Evolutionary conservation across 345 rosid genomes (phyloP), one percentile per base, ranked within the genome.

Genomic region (Eucalyptus coolabah): DNA sequence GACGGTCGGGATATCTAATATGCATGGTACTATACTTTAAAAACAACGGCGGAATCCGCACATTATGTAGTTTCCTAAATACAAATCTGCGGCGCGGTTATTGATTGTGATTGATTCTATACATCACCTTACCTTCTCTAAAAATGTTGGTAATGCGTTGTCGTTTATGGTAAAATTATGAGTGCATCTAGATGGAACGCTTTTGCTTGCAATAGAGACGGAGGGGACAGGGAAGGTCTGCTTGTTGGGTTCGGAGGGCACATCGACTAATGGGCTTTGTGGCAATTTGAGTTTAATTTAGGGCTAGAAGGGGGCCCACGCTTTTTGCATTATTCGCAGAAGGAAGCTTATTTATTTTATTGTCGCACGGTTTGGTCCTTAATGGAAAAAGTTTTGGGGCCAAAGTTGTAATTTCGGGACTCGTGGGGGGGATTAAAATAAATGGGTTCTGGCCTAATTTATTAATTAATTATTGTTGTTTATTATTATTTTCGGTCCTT

Each of bases 191-290:
- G 51, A 32, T 91, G 91, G 91, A 93, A 87, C 50, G 12, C 82
- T 72, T 34, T 72, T 72, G 82, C 82, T 72, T 19, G 82, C 82
- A 72, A 18, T 34, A 28, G 49, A 28, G 56, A 86, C 23, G 86
- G 90, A 93, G 96, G 96, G 90, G 95, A 95, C 96, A 95, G 81
- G 89, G 92, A 87, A 90, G 95, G 91, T 83, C 90, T 69, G 88
- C 34, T 17, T 95, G 99, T 93, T 92, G 92, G 95, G 93, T 96
- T 92, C 47, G 26, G 51, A 90, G 95, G 98, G 91, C 89, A 93
- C 98, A 94, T 90, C 88, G 89, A n/a, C 80, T 91, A 91, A 94
- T 95, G 97, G 94, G 32, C 67, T 85, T 91, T 88, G 54, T 89
- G 26, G 92, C 96, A 87, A 85, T 44, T 82, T 80, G 90, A 26